Evolutionary conservation across 345 rosid species (phyloP).

Genomic region (Lepidium aucheri): DNA sequence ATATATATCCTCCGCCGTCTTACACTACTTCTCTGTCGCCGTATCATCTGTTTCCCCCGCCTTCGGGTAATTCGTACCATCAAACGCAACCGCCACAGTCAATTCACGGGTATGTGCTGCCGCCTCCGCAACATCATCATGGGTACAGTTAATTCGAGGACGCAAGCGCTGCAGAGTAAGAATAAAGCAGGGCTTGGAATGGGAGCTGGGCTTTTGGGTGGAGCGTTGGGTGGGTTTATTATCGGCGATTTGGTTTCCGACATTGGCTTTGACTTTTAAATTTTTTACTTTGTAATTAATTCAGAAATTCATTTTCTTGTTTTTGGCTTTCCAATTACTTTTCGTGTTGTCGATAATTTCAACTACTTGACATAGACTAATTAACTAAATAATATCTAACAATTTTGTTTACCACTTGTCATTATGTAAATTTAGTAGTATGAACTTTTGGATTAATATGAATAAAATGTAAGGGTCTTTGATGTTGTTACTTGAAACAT

Average conservation of each 20-base stretch:
- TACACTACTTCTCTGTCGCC: background rate
- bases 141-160: slow-evolving; percentile 27
- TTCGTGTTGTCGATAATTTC: background rate
- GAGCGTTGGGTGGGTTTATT: slow-evolving; percentile 64
- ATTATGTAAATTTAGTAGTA: background rate
- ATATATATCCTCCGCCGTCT: slow-evolving; percentile 8
- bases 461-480: no score
- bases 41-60: slow-evolving; percentile 7
- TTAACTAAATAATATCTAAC: background rate
- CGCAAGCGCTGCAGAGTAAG: slow-evolving; percentile 36
- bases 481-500: no score
- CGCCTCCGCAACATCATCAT: background rate
- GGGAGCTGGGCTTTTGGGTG: slow-evolving; percentile 74
- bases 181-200: slow-evolving; percentile 44
- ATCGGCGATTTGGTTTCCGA: slow-evolving; percentile 71
- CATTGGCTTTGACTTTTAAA: slow-evolving; percentile 30
- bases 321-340: background rate
- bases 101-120: slow-evolving; percentile 9
- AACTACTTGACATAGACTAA: background rate
- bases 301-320: background rate
- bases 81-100: slow-evolving; percentile 18
- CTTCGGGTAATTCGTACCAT: slow-evolving; percentile 13
- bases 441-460: no score
- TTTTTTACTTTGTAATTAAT: background rate
- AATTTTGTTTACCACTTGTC: background rate